Base-by-base conservation (phyloP, 1,284 basidiomycete genomes). In the Ustilago esculenta region DNA sequence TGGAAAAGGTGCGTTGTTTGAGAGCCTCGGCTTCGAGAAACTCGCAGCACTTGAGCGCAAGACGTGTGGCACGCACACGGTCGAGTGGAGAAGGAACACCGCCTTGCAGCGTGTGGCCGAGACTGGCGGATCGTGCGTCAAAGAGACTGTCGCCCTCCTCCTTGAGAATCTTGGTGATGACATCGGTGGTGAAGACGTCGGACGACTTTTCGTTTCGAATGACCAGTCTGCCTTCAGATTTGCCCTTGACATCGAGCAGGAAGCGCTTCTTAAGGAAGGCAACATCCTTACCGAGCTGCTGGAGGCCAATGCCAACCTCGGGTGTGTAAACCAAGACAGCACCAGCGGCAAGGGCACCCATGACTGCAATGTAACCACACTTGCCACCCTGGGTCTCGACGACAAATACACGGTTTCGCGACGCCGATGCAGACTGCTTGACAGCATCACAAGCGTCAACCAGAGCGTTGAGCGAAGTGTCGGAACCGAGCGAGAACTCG, bases 361-460 rank as follows among this genome's bases (percentile, higher is more conserved):
- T 88, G 1, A 93, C 90, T 7, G 94, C 94, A 63, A 98, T 88
- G 83, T 96, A 98, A 10, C 96, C 95, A 81, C 92, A 96, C 83
- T 90, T 90, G 30, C 95, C 95, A 52, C 96, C 95, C 83, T 98
- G 96, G 0, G 94, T 97, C 84, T 98, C 94, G 23, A 99, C 92
- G 2, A 98, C 91, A 81, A 99, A 98, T 51, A 97, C 94, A 42
- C 95, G 86, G 83, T 98, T 95, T 69, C 95, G 85, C 76, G 92
- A 94, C 6, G 95, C 95, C 46, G 91, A 92, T 5, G 96, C 95
- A 76, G 91, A 94, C 86, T 98, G 96, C 85, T 94, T 96, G 84
- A 98, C 96, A 27, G 94, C 90, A 83, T 99, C 96, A 81, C 94
- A 98, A 3, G 96, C 94, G 63, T 93, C 90, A 33, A 98, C 93